phyloP scores from a whole-genome alignment of 2,329 filamentous ascomycete genomes.

The Cladorrhinum sp. region DNA sequence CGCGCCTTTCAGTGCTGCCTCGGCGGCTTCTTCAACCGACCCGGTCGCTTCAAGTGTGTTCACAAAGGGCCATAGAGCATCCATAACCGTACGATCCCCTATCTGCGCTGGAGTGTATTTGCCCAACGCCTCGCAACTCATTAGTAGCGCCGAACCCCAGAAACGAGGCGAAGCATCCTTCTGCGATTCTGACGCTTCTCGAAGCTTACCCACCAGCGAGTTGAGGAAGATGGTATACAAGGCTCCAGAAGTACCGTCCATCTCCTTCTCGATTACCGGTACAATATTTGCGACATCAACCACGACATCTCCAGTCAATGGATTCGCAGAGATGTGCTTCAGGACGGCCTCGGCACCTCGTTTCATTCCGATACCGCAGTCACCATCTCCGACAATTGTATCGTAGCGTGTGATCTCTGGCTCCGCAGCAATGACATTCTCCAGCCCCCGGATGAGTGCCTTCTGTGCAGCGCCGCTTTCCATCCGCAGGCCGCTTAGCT shows the following conservation, averaged over 20 bases:
- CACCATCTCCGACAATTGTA: constrained; percentile 84
- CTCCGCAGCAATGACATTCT: constrained; percentile 63
- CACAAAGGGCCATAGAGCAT: constrained; percentile 86
- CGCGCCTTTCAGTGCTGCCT: constrained; percentile 71
- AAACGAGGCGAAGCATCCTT: constrained; percentile 40
- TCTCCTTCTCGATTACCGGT: constrained; percentile 52
- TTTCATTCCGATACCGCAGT: constrained; percentile 83
- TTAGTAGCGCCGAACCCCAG: constrained; percentile 65
- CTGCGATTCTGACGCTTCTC: constrained; percentile 35
- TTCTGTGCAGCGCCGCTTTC: constrained; percentile 50
- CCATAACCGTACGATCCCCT: constrained; percentile 86
- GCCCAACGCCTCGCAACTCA: constrained; percentile 67
- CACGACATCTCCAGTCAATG: constrained; percentile 51
- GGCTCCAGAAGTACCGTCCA: constrained; percentile 62
- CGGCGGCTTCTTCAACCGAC: constrained; percentile 68
- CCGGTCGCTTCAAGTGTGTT: constrained; percentile 63
- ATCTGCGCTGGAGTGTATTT: constrained; percentile 87
- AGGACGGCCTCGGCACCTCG: constrained; percentile 74
- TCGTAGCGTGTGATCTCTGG: constrained; percentile 71
- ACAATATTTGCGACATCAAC: constrained; percentile 53
- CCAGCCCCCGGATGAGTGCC: constrained; percentile 55
- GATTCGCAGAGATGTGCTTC: constrained; percentile 44
- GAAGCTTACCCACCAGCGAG: constrained; percentile 66
- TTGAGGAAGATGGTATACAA: constrained; percentile 84
- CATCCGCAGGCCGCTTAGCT: constrained; percentile 49